Evolutionary conservation across 345 rosid species (phyloP), one percentile per base, ranked within the genome.

Genomic region (Arabis hirsuta): DNA sequence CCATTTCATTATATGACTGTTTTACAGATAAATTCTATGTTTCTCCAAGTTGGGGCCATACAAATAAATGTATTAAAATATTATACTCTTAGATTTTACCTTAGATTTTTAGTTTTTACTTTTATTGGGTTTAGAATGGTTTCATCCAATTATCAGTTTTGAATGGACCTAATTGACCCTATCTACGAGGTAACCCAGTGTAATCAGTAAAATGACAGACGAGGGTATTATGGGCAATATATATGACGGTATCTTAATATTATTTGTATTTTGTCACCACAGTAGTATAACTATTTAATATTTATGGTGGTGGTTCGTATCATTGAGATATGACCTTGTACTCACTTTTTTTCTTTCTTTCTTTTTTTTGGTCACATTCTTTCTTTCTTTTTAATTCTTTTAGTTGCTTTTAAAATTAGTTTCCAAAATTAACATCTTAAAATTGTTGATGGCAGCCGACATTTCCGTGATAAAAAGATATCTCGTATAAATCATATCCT

Each of bases 311-410:
- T 63, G 41, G 71, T 24, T 76, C 55, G 67, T 52, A 77, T 72
- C 77, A 77, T 77, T 71, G 80, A 72, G 39, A 77, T 76, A 62
- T 65, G 80, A 65, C 77, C 64, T 77, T 77, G 43, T 65, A 71
- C 76, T 56, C 46, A 42, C 76, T 19, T 31, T 75, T n/a, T 67
- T 60, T 14, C 6, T 27, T 22, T 44, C 12, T 29, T 20, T 45
- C n/a, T 16, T 16, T 16, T 16, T 16, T 16, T 16, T 16, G 16
- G 16, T 56, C 46, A 42, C 76, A 12, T 31, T 75, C 10, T 67
- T 60, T 14, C 6, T 27, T 22, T 44, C 12, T 29, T 20, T 45
- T 44, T 26, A 55, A 46, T 57, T 48, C 31, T 3, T 45, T 45
- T 51, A 45, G 13, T 39, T 72, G 27, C 61, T 57, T 65, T 57